Evolutionary conservation across 2,329 filamentous ascomycete species (phyloP), one percentile per base, ranked within the genome.

Genomic region (Cercospora janseana): DNA sequence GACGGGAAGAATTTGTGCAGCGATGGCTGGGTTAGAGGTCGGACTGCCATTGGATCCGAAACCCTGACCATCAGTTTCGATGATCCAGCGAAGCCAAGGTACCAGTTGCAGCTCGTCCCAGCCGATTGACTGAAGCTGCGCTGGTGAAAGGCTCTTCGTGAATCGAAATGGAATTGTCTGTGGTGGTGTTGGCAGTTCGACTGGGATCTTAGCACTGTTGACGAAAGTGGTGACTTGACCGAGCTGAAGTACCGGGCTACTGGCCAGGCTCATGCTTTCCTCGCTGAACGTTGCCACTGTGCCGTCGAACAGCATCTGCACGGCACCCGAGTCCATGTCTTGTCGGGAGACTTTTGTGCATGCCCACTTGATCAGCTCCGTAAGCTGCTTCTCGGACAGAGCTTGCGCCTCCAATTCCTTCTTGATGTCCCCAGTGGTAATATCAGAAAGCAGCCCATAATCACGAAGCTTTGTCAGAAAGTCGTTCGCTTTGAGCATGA

Each of bases 41-140:
- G 97, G 73, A 65, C 87, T 85, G 60, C 88, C 79, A 2, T 84
- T 78, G 4, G 81, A 74, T 3, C 79, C 64, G 28, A 85, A 72
- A 20, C 79, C 79, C 48, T 79, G 78, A 4, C 80, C 77, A 7
- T 80, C 75, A 10, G 82, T 83, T 49, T 84, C 80, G n/a, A 94
- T 72, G 27, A 98, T 75, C 70, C 86, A 95, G 16, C 82, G 76
- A 18, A 96, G 70, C 93, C 94, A 98, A 18, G 87, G 83, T 3
- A 91, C 81, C 58, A 95, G 80, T 27, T 92, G 88, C 5, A 98
- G 72, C 53, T 92, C 83, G 49, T 84, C 79, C 91, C 93, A 98
- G 1, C 89, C 88, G 6, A 98, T 78, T 12, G 87, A 83, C 57
- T 88, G 82, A 27, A 98, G 70, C 61, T 95, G 85, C 12, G 75